Percentiles rank a stretch among this genome's conserved stretches.
Conservation (phyloP, 1,284 basidiomycete species). For the Trametes pubescens region DNA sequence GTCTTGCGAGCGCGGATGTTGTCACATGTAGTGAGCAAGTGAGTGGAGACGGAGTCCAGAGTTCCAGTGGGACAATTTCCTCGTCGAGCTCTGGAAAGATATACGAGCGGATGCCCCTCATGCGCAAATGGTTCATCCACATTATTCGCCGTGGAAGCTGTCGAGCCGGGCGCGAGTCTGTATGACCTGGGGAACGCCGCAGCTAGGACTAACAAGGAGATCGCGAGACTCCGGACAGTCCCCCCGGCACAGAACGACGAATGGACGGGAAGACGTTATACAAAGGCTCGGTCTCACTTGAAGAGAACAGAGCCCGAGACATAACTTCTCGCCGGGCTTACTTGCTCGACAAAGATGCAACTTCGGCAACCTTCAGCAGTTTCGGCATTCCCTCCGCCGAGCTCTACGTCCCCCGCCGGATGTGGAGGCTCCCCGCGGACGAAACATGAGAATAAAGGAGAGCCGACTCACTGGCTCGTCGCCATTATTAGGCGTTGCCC, state of each 20-base stretch:
- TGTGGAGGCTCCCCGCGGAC: background rate
- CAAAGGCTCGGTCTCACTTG: background rate
- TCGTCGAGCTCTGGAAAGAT: too few species aligned
- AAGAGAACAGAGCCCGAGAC: background rate
- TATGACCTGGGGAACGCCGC: background rate
- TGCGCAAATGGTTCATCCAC: too few species aligned
- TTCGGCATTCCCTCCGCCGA: background rate
- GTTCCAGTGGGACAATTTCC: too few species aligned
- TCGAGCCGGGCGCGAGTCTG: background rate
- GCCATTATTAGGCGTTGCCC: slow-evolving; percentile 30
- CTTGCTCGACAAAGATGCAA: background rate
- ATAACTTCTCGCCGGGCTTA: background rate
- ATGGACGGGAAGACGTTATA: background rate
- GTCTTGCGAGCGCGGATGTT: too few species aligned
- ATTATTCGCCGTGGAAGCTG: background rate
- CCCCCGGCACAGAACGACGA: background rate
- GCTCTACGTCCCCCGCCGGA: background rate
- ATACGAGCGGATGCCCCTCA: too few species aligned
- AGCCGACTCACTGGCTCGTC: slow-evolving; percentile 29
- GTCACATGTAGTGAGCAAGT: too few species aligned
- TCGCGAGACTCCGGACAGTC: background rate
- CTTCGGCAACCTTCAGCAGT: background rate
- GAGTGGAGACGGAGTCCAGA: too few species aligned
- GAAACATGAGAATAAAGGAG: too few species aligned
- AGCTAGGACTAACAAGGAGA: background rate